Conservation (phyloP, 1,284 basidiomycete genomes). For the Porogramme epimiltina region DNA sequence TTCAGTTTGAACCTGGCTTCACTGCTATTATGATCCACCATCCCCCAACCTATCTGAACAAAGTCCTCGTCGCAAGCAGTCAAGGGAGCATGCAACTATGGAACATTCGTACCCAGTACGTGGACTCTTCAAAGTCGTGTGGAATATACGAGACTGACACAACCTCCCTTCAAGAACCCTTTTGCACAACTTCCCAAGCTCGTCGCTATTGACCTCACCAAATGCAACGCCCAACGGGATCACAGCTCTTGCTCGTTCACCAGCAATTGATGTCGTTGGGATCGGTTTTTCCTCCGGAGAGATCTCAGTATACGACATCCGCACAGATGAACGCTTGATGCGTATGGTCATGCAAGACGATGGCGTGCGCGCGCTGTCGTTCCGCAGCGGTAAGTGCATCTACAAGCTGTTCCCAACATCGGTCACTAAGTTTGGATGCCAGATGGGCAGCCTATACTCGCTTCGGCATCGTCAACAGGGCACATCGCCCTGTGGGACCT, state of each 20-base stretch:
- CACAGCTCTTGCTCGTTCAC: slow-evolving; percentile 85
- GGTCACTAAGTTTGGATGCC: not conserved
- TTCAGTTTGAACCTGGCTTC: slow-evolving; percentile 81
- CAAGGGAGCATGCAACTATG: slow-evolving; percentile 90
- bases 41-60: slow-evolving; percentile 97
- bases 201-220: slow-evolving; percentile 50
- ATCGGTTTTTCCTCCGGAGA: slow-evolving; percentile 89
- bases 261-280: slow-evolving; percentile 94
- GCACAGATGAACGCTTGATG: slow-evolving; percentile 87
- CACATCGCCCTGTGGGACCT: slow-evolving; percentile 92
- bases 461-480: slow-evolving; percentile 84
- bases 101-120: slow-evolving; percentile 87
- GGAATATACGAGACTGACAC: not conserved
- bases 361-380: slow-evolving; percentile 74
- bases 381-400: slow-evolving; percentile 77
- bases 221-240: slow-evolving; percentile 55
- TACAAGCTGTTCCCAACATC: not conserved
- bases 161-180: slow-evolving; percentile 47
- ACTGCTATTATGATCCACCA: slow-evolving; percentile 86
- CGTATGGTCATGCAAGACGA: slow-evolving; percentile 88
- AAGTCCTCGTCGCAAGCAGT: slow-evolving; percentile 84
- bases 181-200: slow-evolving; percentile 62
- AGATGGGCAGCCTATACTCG: slow-evolving; percentile 89
- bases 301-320: slow-evolving; percentile 88
- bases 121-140: slow-evolving; percentile 21